These are phyloP conservation scores for Kwoniella botswanensis DNA, from an alignment of 768 basidiomycete genomes.

Conservation along the genomic window DNA sequence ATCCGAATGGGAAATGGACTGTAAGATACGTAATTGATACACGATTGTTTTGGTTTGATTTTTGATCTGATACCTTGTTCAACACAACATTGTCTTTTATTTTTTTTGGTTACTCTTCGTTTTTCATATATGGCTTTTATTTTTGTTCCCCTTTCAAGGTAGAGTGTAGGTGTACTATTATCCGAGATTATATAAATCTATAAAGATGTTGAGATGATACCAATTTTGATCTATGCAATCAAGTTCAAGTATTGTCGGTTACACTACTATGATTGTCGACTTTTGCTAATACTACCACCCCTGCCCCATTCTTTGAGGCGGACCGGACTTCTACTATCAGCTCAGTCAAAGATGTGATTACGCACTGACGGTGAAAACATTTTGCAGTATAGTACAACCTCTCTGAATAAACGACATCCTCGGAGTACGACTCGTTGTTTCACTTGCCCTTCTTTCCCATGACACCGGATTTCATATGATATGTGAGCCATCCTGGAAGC, in stretches of 20 bases:
- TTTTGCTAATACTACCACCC: neutral
- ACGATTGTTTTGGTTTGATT: neutral
- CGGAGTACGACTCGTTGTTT: no score
- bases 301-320: neutral
- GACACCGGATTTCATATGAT: no score
- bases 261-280: neutral
- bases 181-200: neutral
- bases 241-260: neutral
- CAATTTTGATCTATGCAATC: neutral
- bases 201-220: conserved; percentile 14
- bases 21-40: neutral
- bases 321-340: no score
- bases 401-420: no score
- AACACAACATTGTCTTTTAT: no score
- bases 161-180: neutral
- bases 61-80: no score
- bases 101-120: conserved; percentile 5
- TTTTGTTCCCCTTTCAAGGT: neutral
- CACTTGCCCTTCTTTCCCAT: no score
- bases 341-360: no score
- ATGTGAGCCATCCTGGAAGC: no score
- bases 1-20: neutral
- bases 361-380: no score
- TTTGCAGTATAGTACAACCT: no score
- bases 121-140: conserved; percentile 3